phyloP scores from a whole-genome alignment of 352 stramenopile genomes.

The Phytophthora citrophthora region DNA sequence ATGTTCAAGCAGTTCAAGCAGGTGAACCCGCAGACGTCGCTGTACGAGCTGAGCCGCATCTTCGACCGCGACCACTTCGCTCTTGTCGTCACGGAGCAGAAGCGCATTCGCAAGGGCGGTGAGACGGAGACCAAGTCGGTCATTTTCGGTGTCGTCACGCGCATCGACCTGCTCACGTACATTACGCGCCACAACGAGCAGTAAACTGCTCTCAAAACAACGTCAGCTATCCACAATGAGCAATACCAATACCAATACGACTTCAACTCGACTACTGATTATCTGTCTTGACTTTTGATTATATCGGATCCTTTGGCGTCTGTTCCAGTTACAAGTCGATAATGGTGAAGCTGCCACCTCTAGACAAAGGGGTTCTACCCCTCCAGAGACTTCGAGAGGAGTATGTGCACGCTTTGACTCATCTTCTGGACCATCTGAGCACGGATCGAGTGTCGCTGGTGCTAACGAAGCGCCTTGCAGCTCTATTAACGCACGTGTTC shows the following conservation, averaged over 20 bases:
- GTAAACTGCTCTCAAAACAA: slow-evolving; percentile 15
- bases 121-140: slow-evolving; percentile 82
- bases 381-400: slow-evolving; percentile 51
- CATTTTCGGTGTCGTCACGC: slow-evolving; percentile 95
- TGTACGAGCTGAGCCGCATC: slow-evolving; percentile 93
- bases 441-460: slow-evolving; percentile 56
- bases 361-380: slow-evolving; percentile 35
- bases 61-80: slow-evolving; percentile 97
- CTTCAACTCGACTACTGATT: slow-evolving; percentile 18
- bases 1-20: slow-evolving; percentile 98
- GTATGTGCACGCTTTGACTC: slow-evolving; percentile 47
- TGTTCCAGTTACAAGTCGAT: slow-evolving; percentile 12
- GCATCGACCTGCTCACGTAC: slow-evolving; percentile 97
- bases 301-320: slow-evolving; percentile 20
- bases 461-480: slow-evolving; percentile 57
- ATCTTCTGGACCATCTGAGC: slow-evolving; percentile 42
- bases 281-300: neutral
- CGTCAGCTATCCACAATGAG: slow-evolving; percentile 6
- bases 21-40: slow-evolving; percentile 89
- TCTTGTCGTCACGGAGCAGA: slow-evolving; percentile 94
- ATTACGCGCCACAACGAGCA: slow-evolving; percentile 79
- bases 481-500: slow-evolving; percentile 70
- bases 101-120: slow-evolving; percentile 86
- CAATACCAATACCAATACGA: slow-evolving; percentile 16
- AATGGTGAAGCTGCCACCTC: slow-evolving; percentile 40